phyloP scores from a whole-genome alignment of 164 flowering plant species.

The Echeveria elegans region DNA sequence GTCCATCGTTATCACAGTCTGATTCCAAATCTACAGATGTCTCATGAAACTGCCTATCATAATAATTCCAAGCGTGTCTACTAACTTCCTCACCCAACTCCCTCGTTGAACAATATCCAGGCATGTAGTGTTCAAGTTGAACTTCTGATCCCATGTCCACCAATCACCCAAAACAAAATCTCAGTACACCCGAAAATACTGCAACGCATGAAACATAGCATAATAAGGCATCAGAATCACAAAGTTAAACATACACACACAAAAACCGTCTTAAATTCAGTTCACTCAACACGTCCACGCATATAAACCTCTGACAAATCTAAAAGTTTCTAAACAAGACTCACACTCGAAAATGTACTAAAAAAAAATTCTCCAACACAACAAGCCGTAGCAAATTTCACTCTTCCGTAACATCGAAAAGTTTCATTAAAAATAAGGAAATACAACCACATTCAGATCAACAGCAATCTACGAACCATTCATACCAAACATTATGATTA shows the following conservation, averaged over 20 bases:
- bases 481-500: not conserved
- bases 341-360: not conserved
- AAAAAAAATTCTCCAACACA: not conserved
- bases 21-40: conserved; percentile 30
- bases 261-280: not conserved
- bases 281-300: not conserved
- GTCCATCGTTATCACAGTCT: conserved; percentile 48
- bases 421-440: no score
- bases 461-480: not conserved
- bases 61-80: conserved; percentile 59
- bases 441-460: not conserved
- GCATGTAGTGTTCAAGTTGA: conserved; percentile 55
- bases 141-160: conserved; percentile 92
- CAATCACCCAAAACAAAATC: conserved; percentile 15
- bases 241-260: no score
- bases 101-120: conserved; percentile 64
- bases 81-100: conserved; percentile 69
- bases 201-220: not conserved
- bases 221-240: no score
- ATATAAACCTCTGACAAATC: no score
- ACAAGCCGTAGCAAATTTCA: no score
- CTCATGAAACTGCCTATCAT: conserved; percentile 35
- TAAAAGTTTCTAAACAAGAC: not conserved
- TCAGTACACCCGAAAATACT: not conserved
- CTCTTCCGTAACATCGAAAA: no score